Base-by-base conservation (phyloP, 2,329 filamentous ascomycete species). In the Pseudogymnoascus sp. region DNA sequence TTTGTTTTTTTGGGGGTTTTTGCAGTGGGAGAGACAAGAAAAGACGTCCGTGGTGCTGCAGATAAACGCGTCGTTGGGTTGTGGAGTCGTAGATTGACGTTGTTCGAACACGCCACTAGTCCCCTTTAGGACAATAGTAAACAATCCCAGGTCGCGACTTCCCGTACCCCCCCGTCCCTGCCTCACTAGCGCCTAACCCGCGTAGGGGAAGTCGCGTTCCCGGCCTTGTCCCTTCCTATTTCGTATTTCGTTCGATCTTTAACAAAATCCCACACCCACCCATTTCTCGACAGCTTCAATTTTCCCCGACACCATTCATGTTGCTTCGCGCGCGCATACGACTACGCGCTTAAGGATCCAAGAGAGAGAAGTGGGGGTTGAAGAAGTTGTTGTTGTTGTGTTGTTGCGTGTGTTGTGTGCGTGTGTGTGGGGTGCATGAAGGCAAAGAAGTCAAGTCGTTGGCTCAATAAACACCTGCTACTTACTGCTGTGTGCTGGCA, bases 81-180 rank as follows among this genome's bases (percentile, higher is more conserved):
- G 14, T 32, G 9, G 9, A 32, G 30, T 8, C 6, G 7, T 32
- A 7, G 30, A n/a, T 30, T 12, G 43, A 50, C 25, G 25, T 47
- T 47, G 41, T 4, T 25, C 2, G 2, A 25, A 25, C 22, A 25
- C 22, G 22, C 9, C 43, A 16, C 43, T 50, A 50, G 43, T 50
- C 43, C 43, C 30, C 30, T 14, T 50, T 6, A 4, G 43, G 30
- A 4, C 43, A 50, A 50, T 28, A 50, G 43, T 50, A 50, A 50
- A 50, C 43, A 50, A 50, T 50, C 43, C 43, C 43, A 50, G 43
- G 43, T 50, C 43, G 43, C 43, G 43, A 50, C 43, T 50, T 50
- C 25, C 38, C 18, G 20, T 12, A 35, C 34, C 25, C 43, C 43
- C 38, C 43, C 8, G 43, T 50, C 43, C 43, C 43, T 50, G 43